Evolutionary conservation across 768 basidiomycete species (phyloP), one percentile per base, ranked within the genome.

Genomic region (Kondoa subrosea): DNA sequence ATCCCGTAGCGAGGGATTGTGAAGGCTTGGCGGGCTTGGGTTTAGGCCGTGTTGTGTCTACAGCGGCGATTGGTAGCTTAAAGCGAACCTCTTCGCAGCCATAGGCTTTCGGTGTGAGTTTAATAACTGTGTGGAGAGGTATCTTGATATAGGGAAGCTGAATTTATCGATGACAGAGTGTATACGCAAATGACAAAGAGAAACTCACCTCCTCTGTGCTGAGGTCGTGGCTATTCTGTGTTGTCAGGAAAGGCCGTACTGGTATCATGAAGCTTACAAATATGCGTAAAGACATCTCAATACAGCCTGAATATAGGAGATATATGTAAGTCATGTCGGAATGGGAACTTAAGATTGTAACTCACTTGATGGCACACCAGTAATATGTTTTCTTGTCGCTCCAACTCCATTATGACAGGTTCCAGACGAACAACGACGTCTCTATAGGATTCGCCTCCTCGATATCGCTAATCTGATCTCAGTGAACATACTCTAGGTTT

Each of bases 321-420:
- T 25, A 33, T 14, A 21, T 4, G 29, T 25, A 4, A 31, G 62
- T 32, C 21, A 64, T 4, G 15, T 17, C 34, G 15, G 31, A 34
- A 25, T 14, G 64, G 16, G 8, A 4, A 3, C 30, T 21, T 21
- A 12, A n/a, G 30, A 25, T 21, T 12, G 15, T 30, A 15, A 84
- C 85, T 25, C 58, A 59, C 58, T 80, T 97, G 95, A 78, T 99
- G 95, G 0, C 92, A 91, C 34, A 99, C 87, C 72, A 99, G 87
- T 50, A 99, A 78, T 68, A 99, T 91, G 76, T 99, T 93, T 77
- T 93, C 88, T 77, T 97, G 95, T 66, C 95, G 81, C 77, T 99
- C 95, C 27, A 99, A 82, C 77, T 99, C 95, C 90, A 99, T 96
- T 73, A 99, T 99, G 65, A 97, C 88, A 27, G 95, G 95, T 76